Evolutionary conservation across 2,329 filamentous ascomycete genomes (phyloP).

Genomic region (Ophiostoma sp.): DNA sequence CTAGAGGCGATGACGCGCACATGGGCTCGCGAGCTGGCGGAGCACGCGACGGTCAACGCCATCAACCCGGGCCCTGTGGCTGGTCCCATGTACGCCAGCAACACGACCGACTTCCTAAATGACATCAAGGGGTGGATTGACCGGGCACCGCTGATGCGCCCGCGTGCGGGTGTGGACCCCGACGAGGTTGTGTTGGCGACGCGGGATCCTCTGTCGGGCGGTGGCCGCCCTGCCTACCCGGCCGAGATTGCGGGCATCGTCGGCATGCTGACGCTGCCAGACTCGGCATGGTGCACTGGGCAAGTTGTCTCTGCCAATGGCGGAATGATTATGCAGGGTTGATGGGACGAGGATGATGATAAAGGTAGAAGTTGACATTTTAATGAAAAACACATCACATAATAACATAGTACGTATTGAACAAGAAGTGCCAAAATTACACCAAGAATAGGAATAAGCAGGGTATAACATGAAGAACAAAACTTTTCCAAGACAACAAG

Average conservation of each 20-base stretch:
- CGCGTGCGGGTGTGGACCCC: constrained; percentile 61
- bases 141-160: constrained; percentile 62
- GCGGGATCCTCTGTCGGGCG: constrained; percentile 41
- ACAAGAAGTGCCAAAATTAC: neutral
- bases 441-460: neutral
- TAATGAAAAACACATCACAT: neutral
- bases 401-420: neutral
- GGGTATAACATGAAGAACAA: neutral
- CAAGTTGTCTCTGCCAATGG: constrained; percentile 80
- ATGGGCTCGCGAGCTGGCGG: constrained; percentile 58
- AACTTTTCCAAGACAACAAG: neutral
- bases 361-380: neutral
- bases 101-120: constrained; percentile 45
- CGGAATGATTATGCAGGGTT: constrained; percentile 56
- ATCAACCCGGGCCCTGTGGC: constrained; percentile 59
- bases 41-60: constrained; percentile 56
- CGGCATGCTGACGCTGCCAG: constrained; percentile 70
- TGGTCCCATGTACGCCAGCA: constrained; percentile 53
- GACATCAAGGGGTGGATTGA: constrained; percentile 47
- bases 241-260: constrained; percentile 74
- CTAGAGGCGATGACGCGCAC: constrained; percentile 61
- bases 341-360: neutral
- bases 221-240: constrained; percentile 63
- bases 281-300: constrained; percentile 76
- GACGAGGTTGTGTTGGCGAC: constrained; percentile 61